Base-by-base conservation (phyloP, 2,329 filamentous ascomycete species). In the Pestalotiopsis sp. region DNA sequence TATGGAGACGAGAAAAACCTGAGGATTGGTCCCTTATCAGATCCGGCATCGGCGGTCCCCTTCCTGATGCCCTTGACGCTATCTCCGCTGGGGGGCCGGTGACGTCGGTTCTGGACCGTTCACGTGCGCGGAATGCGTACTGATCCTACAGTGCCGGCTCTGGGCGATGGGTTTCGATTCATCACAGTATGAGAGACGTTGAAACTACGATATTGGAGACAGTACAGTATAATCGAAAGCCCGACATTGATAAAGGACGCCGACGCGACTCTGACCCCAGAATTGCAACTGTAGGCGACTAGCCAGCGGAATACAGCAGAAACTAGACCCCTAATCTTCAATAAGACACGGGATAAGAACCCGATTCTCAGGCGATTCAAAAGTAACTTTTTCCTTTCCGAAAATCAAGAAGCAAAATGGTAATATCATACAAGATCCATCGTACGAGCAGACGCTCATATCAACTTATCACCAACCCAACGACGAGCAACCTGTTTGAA, bases 1-100 rank as follows among this genome's bases (percentile, higher is more conserved):
- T 58, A 57, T 57, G 58, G 57, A 52, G 49, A 36, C 31, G 31
- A 68, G 59, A 25, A 36, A 56, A 39, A 58, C 70, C 71, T 73
- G 71, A 72, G 71, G 61, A 65, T 62, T 61, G 63, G 61, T 62
- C 25, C 67, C 63, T 72, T 74, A 75, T 75, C 71, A 73, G 74
- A 74, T 75, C 74, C 74, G 74, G 74, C 74, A 69, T 39, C 74
- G 74, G 74, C 71, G 31, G 36, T 31, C 64, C n/a, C 14, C 20
- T 52, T 25, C n/a, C 61, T 45, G 59, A 5, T 31, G 59, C 31
- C 59, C 45, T 52, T 11, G 20, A 9, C 45, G 41, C 41, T 52
- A 52, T 52, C 45, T 52, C 45, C 45, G 45, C 45, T n/a, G 45
- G 17, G 45, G 45, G 45, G 45, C 27, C 25, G 20, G 36, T 39